Evolutionary conservation across 805 yeast species (phyloP).

Genomic region (Saccharomyces mikatae): DNA sequence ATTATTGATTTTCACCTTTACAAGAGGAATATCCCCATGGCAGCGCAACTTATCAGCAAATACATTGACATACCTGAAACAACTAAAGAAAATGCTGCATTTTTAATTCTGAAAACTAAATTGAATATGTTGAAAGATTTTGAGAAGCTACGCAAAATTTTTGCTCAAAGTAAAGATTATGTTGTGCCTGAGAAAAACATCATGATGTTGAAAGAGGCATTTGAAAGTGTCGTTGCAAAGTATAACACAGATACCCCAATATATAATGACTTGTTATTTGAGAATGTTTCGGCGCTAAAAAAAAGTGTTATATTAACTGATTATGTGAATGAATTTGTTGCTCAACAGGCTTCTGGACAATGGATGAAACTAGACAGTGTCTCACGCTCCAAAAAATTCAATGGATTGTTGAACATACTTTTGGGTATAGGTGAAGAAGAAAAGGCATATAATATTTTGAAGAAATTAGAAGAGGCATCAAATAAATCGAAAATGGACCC

Average conservation of each 20-base stretch:
- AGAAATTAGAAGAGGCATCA: slow-evolving; percentile 27
- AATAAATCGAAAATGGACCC: slow-evolving; percentile 4
- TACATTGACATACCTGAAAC: slow-evolving; percentile 17
- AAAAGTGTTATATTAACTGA: slow-evolving; percentile 12
- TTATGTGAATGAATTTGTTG: slow-evolving; percentile 12
- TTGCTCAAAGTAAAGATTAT: slow-evolving; percentile 7
- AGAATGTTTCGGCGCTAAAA: slow-evolving; percentile 12
- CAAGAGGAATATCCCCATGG: slow-evolving; percentile 8
- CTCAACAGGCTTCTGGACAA: slow-evolving; percentile 6
- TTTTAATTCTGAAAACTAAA: slow-evolving; percentile 19
- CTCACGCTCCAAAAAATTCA: slow-evolving; percentile 19
- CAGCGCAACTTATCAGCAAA: slow-evolving; percentile 18
- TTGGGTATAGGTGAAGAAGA: slow-evolving; percentile 17
- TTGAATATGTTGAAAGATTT: slow-evolving; percentile 17
- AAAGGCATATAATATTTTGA: slow-evolving; percentile 30
- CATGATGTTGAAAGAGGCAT: slow-evolving; percentile 7
- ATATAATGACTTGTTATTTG: slow-evolving; percentile 15
- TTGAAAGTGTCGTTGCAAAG: slow-evolving; percentile 12
- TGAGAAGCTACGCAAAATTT: slow-evolving; percentile 14
- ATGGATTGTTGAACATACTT: slow-evolving; percentile 21
- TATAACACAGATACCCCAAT: slow-evolving; percentile 11
- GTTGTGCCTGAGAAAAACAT: slow-evolving; percentile 5
- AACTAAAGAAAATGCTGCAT: slow-evolving; percentile 9
- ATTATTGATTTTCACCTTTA: slow-evolving; percentile 22
- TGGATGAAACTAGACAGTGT: slow-evolving; percentile 3